Evolutionary conservation across 805 yeast genomes (phyloP).

Genomic region (Ogataea allantospora): DNA sequence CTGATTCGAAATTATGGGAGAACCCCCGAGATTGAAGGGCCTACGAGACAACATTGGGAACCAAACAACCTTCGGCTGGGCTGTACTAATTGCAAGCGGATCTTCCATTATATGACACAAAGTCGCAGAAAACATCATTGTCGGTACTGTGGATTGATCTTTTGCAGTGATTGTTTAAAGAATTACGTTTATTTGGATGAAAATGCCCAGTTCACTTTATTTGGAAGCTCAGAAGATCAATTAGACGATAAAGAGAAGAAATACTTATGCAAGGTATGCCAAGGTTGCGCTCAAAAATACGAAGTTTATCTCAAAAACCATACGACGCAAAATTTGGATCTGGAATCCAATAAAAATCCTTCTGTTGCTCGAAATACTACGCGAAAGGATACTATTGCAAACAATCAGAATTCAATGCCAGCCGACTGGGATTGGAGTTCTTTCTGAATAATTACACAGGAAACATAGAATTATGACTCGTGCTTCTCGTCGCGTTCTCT

Average conservation of each 20-base stretch:
- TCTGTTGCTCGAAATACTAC: slow-evolving; percentile 10
- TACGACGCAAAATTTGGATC: slow-evolving; percentile 29
- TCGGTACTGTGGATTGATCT: slow-evolving; percentile 40
- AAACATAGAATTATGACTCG: not conserved
- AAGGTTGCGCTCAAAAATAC: slow-evolving; percentile 33
- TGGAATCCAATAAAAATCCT: slow-evolving; percentile 21
- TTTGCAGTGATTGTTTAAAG: slow-evolving; percentile 38
- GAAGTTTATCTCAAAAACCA: slow-evolving; percentile 34
- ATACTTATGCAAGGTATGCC: slow-evolving; percentile 36
- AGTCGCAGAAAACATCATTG: slow-evolving; percentile 45
- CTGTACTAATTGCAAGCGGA: slow-evolving; percentile 66
- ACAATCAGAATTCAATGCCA: slow-evolving; percentile 29
- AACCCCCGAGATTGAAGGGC: slow-evolving; percentile 29
- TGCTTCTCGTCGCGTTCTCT: slow-evolving; percentile 24
- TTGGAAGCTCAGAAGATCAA: slow-evolving; percentile 27
- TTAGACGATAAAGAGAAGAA: slow-evolving; percentile 21
- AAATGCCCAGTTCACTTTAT: slow-evolving; percentile 36
- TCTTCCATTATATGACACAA: slow-evolving; percentile 75
- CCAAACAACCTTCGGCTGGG: slow-evolving; percentile 62
- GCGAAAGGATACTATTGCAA: slow-evolving; percentile 19
- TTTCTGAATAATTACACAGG: slow-evolving; percentile 22
- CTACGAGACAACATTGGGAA: slow-evolving; percentile 68
- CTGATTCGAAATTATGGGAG: slow-evolving; percentile 15
- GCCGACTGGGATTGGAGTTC: slow-evolving; percentile 43
- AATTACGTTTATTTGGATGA: slow-evolving; percentile 36